Conservation (phyloP, 371 early-diverging fungal genomes). For the Mortierella sp. region DNA sequence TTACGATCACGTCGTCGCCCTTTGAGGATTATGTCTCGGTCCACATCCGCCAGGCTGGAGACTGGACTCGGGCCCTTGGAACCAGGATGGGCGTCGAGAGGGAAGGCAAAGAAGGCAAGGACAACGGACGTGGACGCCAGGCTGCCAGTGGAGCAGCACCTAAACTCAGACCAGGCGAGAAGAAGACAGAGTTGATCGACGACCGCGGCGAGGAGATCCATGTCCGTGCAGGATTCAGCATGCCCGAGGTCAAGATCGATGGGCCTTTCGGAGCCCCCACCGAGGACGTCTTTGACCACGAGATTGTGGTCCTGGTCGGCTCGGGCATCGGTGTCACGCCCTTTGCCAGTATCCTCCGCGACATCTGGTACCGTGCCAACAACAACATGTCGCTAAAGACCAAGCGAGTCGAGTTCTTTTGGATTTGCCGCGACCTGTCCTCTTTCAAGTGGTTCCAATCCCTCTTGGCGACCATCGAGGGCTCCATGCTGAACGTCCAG, state of each 20-base stretch:
- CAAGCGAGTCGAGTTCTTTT: constrained; percentile 73
- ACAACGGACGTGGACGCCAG: constrained; percentile 12
- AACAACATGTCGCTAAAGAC: constrained; percentile 61
- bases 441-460: constrained; percentile 84
- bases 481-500: constrained; percentile 63
- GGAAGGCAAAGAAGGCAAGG: constrained; percentile 34
- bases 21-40: constrained; percentile 82
- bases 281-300: constrained; percentile 88
- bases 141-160: constrained; percentile 5
- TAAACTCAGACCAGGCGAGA: constrained; percentile 23
- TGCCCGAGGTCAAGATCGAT: constrained; percentile 81
- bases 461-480: constrained; percentile 72
- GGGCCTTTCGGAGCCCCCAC: constrained; percentile 91
- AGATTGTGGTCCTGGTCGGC: constrained; percentile 82
- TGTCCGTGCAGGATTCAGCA: constrained; percentile 39
- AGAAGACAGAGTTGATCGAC: constrained; percentile 34
- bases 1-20: constrained; percentile 89
- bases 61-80: constrained; percentile 82
- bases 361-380: constrained; percentile 73
- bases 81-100: constrained; percentile 56
- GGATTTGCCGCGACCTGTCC: constrained; percentile 75
- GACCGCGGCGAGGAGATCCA: constrained; percentile 55
- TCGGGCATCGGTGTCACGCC: constrained; percentile 90
- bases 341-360: constrained; percentile 79
- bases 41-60: constrained; percentile 85